Evolutionary conservation across 2,329 filamentous ascomycete genomes (phyloP), one percentile per base, ranked within the genome.

Genomic region (Colletotrichum tropicale): DNA sequence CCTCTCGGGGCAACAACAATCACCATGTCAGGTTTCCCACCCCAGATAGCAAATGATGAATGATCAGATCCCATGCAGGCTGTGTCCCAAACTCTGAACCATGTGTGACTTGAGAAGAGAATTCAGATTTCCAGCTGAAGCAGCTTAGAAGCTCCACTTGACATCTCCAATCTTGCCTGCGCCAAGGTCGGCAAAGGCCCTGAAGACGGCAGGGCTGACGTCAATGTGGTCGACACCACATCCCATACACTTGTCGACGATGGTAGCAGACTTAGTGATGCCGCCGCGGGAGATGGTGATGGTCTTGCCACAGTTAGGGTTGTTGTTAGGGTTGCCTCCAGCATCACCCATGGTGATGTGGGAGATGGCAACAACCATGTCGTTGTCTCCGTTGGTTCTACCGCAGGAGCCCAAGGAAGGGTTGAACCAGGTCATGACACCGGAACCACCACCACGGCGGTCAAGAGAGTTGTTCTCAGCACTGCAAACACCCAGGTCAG

Each of bases 241-340:
- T 2, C 71, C 65, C 65, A 72, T 77, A 68, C 76, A 77, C 61
- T 77, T 78, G 61, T 78, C 76, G 3, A 61, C 48, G 5, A 78
- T 66, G 3, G 30, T 75, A 21, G 64, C 75, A 7, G 55, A 18
- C 38, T 28, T 66, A 16, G 60, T 28, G 13, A 55, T 60, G 34
- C 75, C 76, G 6, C 64, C 56, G 7, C 38, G 38, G 15, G 18
- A 16, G 34, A 75, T 71, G 9, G 16, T 30, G 18, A 75, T 66
- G 1, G 9, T 60, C 5, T 68, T 66, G 34, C 58, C 60, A 21
- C 76, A 78, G 13, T 75, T 65, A 3, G 75, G 55, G n/a, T 78
- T 77, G 60, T 66, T 21, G 61, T 78, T 78, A 30, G 75, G 75
- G 21, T 56, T 61, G 9, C 28, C 10, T 13, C 30, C 58, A n/a